Conservation (phyloP, 2,329 filamentous ascomycete species). For the Colletotrichum sp. region DNA sequence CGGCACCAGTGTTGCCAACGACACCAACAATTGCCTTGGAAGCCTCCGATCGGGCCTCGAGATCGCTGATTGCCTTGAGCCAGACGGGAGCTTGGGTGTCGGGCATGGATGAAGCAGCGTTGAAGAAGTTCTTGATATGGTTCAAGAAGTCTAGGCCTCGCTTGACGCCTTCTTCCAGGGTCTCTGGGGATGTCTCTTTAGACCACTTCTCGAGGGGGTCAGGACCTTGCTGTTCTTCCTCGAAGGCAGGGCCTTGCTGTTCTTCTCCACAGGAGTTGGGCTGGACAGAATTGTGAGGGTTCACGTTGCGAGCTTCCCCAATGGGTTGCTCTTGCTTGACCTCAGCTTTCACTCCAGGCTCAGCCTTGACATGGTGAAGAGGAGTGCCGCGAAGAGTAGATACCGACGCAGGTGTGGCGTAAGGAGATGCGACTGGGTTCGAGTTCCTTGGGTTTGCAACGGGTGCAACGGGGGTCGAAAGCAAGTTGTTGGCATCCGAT, state of each 20-base stretch:
- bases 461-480: background rate
- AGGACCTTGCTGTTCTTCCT: background rate
- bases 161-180: background rate
- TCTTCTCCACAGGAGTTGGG: background rate
- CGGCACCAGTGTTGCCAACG: constrained; percentile 65
- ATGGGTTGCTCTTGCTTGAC: background rate
- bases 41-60: constrained; percentile 35
- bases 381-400: background rate
- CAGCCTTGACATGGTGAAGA: background rate
- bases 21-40: constrained; percentile 55
- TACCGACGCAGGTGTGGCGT: background rate
- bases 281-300: too few species aligned
- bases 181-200: background rate
- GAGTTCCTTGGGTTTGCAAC: background rate
- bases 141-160: constrained; percentile 6
- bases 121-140: background rate
- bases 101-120: background rate
- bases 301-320: background rate
- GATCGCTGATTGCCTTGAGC: constrained; percentile 1
- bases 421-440: background rate
- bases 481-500: background rate
- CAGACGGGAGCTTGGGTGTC: background rate
- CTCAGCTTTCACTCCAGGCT: background rate
- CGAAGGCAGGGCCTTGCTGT: too few species aligned
- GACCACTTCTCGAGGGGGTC: background rate